A percentile compares a stretch with the other conserved stretches of the same genome.
These are phyloP conservation scores for Starmerella scarabaei DNA, from an alignment of 805 yeast species.

Conservation along the genomic window DNA sequence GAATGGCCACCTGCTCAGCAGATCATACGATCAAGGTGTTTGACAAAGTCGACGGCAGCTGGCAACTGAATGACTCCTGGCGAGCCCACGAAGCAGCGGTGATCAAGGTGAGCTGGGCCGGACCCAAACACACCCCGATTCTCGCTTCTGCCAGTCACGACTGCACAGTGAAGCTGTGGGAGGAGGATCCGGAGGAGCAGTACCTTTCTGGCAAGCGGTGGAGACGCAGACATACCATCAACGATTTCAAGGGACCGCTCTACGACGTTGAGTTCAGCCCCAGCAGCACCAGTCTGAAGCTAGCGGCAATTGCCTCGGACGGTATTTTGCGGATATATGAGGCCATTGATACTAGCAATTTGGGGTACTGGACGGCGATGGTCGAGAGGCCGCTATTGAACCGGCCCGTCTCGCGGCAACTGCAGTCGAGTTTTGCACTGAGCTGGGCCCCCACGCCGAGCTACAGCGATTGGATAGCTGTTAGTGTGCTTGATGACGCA, in stretches of 20 bases:
- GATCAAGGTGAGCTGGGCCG: conserved; percentile 78
- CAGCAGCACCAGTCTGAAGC: conserved; percentile 59
- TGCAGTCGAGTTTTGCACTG: conserved; percentile 73
- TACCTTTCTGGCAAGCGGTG: conserved; percentile 74
- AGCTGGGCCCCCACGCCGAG: conserved; percentile 88
- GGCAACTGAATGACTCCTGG: conserved; percentile 85
- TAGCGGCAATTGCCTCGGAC: conserved; percentile 83
- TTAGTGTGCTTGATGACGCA: conserved; percentile 79
- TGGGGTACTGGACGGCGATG: conserved; percentile 67
- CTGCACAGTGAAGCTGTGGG: conserved; percentile 80
- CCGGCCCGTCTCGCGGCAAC: conserved; percentile 61
- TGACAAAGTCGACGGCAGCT: conserved; percentile 49
- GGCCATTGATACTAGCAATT: conserved; percentile 78
- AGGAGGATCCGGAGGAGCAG: conserved; percentile 68
- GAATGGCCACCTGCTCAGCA: conserved; percentile 86
- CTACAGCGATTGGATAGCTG: conserved; percentile 65
- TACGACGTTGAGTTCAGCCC: conserved; percentile 89
- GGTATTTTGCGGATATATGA: conserved; percentile 78
- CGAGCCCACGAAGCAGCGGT: conserved; percentile 88
- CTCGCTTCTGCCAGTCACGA: conserved; percentile 85
- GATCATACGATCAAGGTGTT: conserved; percentile 90
- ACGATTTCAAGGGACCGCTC: conserved; percentile 79
- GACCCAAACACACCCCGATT: conserved; percentile 83
- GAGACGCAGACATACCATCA: conserved; percentile 59
- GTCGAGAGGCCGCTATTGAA: conserved; percentile 49